phyloP scores from a whole-genome alignment of 2,329 filamentous ascomycete genomes.

The Dichotomopilus funicola region DNA sequence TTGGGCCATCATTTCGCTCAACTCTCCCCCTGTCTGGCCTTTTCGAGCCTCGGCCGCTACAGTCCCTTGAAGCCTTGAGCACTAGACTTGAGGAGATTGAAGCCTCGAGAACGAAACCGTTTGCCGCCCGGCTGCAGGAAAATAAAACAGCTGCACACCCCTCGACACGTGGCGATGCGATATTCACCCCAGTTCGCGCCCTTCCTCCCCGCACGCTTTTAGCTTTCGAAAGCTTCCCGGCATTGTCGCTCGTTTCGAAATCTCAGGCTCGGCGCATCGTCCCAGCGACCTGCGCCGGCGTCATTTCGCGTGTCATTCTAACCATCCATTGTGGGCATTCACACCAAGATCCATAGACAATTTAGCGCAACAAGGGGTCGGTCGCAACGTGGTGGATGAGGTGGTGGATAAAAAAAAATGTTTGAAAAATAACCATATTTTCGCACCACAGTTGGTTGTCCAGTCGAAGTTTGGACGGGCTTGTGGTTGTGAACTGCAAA shows the following conservation, averaged over 20 bases:
- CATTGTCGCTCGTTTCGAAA: neutral
- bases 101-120: no score
- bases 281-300: slow-evolving; percentile 1
- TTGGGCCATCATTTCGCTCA: neutral
- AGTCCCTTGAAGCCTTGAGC: no score
- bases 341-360: neutral
- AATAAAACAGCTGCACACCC: no score
- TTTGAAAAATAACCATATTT: neutral
- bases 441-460: neutral
- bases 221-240: neutral
- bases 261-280: neutral
- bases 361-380: neutral
- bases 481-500: neutral
- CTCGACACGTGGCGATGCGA: no score
- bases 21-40: neutral
- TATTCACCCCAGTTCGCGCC: no score
- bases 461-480: neutral
- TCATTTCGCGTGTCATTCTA: neutral
- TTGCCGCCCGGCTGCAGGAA: no score
- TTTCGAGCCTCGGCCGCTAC: no score
- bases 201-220: no score
- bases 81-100: no score
- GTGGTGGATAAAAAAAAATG: neutral
- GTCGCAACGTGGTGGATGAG: no score
- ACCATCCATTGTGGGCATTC: neutral